These are phyloP conservation scores for Pseudozyma sp. DNA, from an alignment of 1,284 basidiomycete species.

Conservation along the genomic window DNA sequence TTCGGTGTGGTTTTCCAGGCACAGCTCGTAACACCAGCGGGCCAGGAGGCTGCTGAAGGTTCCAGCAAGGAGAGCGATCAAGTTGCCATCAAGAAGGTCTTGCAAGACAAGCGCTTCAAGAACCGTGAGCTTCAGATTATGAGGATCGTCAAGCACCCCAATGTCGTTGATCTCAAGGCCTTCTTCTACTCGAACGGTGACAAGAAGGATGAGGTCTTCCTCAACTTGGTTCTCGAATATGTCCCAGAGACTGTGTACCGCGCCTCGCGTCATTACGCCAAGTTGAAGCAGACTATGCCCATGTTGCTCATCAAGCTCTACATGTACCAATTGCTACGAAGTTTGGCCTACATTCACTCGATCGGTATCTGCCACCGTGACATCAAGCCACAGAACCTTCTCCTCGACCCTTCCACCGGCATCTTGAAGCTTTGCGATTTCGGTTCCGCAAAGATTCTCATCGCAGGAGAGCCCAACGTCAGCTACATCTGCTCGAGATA, in stretches of 20 bases:
- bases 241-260: slow-evolving; percentile 99
- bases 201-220: slow-evolving; percentile 99
- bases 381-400: slow-evolving; percentile 98
- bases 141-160: slow-evolving; percentile 96
- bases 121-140: slow-evolving; percentile 99
- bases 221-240: slow-evolving; percentile 98
- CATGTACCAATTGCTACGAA: slow-evolving; percentile 97
- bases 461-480: slow-evolving; percentile 97
- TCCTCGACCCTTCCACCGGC: slow-evolving; percentile 95
- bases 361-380: slow-evolving; percentile 90
- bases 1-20: slow-evolving; percentile 96
- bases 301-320: slow-evolving; percentile 99
- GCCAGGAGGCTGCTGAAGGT: slow-evolving; percentile 36
- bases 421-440: slow-evolving; percentile 99
- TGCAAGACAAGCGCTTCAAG: slow-evolving; percentile 99
- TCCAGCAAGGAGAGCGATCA: slow-evolving; percentile 70
- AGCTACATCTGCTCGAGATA: slow-evolving; percentile 99
- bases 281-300: slow-evolving; percentile 99
- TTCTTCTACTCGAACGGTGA: slow-evolving; percentile 99
- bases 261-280: slow-evolving; percentile 97
- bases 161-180: slow-evolving; percentile 95
- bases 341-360: slow-evolving; percentile 96
- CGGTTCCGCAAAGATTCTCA: slow-evolving; percentile 97
- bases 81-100: slow-evolving; percentile 99
- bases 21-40: slow-evolving; percentile 72